These are phyloP conservation scores for Saturnispora ahearnii DNA, from an alignment of 805 yeast species.

Conservation along the genomic window DNA sequence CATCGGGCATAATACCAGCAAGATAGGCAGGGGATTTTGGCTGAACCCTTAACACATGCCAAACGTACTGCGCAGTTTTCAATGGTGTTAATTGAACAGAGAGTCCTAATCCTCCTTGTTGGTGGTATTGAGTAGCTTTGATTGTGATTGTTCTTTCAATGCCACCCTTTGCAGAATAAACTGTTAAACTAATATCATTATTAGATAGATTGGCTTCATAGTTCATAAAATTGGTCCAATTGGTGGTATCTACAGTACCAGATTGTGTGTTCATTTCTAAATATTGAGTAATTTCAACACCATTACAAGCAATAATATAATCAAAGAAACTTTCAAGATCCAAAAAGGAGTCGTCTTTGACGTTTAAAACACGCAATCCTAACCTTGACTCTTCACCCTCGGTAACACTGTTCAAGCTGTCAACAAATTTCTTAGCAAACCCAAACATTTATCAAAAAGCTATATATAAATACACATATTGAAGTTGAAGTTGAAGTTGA, in stretches of 20 bases:
- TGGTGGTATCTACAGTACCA: conserved; percentile 14
- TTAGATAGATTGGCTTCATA: conserved; percentile 22
- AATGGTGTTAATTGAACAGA: conserved; percentile 72
- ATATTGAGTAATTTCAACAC: conserved; percentile 32
- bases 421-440: conserved; percentile 54
- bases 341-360: conserved; percentile 45
- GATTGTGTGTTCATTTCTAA: conserved; percentile 15
- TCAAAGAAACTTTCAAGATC: conserved; percentile 72
- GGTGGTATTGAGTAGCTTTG: conserved; percentile 2
- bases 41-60: conserved; percentile 73
- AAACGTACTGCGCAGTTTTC: conserved; percentile 68
- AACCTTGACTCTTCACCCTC: conserved; percentile 20
- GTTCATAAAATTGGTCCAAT: conserved; percentile 19
- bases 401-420: conserved; percentile 20
- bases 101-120: conserved; percentile 42
- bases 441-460: conserved; percentile 37
- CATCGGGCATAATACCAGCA: conserved; percentile 81
- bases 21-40: conserved; percentile 72
- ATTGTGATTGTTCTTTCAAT: conserved; percentile 32
- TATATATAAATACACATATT: neutral
- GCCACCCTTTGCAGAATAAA: conserved; percentile 90
- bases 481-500: neutral
- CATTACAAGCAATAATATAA: conserved; percentile 72
- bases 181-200: conserved; percentile 40
- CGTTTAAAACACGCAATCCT: conserved; percentile 54